phyloP scores from a whole-genome alignment of 345 rosid species.

The Lumnitzera littorea region DNA sequence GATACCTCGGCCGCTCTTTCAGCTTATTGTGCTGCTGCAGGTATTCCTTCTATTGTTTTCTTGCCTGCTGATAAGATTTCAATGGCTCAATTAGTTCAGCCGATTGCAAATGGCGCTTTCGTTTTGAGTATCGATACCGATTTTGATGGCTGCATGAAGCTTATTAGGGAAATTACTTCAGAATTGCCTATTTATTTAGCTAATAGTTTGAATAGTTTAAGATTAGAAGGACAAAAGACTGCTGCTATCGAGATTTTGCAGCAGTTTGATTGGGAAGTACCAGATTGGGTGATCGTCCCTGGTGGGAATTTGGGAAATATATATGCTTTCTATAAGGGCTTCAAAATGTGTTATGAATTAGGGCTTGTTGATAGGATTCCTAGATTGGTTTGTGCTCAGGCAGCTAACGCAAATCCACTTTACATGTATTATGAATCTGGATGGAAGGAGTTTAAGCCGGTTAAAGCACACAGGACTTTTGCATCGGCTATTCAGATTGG shows the following conservation, averaged over 20 bases:
- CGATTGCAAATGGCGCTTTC: conserved; percentile 89
- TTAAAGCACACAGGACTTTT: conserved; percentile 64
- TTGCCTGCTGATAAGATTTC: conserved; percentile 83
- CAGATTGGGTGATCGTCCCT: conserved; percentile 94
- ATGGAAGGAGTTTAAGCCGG: conserved; percentile 67
- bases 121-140: conserved; percentile 83
- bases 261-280: conserved; percentile 93
- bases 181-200: conserved; percentile 84
- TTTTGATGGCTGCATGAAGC: conserved; percentile 90
- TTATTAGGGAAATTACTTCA: conserved; percentile 71
- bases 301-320: conserved; percentile 92
- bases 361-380: conserved; percentile 85
- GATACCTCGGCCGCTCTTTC: conserved; percentile 88
- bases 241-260: conserved; percentile 89
- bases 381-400: conserved; percentile 81
- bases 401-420: conserved; percentile 91
- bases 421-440: conserved; percentile 67
- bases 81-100: conserved; percentile 90
- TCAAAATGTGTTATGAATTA: conserved; percentile 74
- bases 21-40: conserved; percentile 84
- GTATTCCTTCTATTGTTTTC: conserved; percentile 85
- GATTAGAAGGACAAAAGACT: conserved; percentile 89
- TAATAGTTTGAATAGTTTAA: conserved; percentile 74
- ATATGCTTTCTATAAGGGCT: conserved; percentile 86
- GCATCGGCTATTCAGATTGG: conserved; percentile 96